A percentile compares a stretch with the other conserved stretches of the same genome.
These are phyloP conservation scores for Novymonas esmeraldas DNA, from an alignment of 208 protist genomes.

Conservation along the genomic window DNA sequence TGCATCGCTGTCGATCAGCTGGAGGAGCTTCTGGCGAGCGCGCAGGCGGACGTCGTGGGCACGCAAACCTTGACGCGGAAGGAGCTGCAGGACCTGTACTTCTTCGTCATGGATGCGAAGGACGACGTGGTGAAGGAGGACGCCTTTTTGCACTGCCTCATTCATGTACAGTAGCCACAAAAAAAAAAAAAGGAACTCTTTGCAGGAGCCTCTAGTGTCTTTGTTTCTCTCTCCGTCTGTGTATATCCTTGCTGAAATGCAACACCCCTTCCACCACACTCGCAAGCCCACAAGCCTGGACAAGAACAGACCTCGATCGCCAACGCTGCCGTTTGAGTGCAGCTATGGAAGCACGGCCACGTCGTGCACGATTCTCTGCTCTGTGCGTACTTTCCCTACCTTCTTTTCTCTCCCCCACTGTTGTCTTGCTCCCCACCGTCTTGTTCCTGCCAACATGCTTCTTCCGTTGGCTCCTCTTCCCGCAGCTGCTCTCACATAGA, in stretches of 20 bases:
- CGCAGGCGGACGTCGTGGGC: not conserved
- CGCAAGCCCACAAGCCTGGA: no score
- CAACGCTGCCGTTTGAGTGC: not conserved
- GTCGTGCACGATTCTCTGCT: no score
- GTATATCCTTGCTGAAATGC: no score
- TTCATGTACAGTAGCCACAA: constrained; percentile 17
- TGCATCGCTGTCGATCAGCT: constrained; percentile 30
- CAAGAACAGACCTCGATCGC: no score
- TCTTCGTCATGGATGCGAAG: constrained; percentile 17
- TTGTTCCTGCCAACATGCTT: not conserved
- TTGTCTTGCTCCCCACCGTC: not conserved
- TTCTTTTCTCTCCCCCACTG: not conserved
- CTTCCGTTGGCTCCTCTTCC: not conserved
- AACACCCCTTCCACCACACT: no score
- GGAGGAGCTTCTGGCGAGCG: constrained; percentile 8
- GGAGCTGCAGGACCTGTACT: constrained; percentile 29
- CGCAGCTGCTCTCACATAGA: constrained; percentile 4
- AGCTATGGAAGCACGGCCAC: no score
- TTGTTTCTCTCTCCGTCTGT: no score
- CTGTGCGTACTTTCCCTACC: no score
- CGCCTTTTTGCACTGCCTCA: constrained; percentile 21
- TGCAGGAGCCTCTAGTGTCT: no score
- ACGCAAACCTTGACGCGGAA: constrained; percentile 4
- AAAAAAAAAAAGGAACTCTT: constrained; percentile 6
- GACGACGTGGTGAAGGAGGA: constrained; percentile 22